Evolutionary conservation across 2,329 filamentous ascomycete genomes (phyloP), one percentile per base, ranked within the genome.

Genomic region (Alternaria angustiovoidea): DNA sequence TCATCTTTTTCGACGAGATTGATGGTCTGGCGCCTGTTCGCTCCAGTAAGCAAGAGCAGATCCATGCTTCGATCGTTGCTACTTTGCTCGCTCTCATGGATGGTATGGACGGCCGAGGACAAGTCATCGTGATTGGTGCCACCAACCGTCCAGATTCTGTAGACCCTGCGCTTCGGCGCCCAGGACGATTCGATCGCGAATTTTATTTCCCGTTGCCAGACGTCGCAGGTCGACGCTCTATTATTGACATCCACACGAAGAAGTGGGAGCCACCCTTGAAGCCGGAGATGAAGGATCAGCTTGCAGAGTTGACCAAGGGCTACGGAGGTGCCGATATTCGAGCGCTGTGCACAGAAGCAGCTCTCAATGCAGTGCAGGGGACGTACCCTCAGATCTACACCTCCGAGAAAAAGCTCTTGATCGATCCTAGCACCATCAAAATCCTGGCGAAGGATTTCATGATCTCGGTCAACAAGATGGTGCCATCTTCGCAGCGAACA

Each of bases 1-100:
- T 99, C 79, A 99, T 99, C 78, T 99, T 99, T 83, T 98, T 99
- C 70, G 95, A 99, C 77, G 95, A 99, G 78, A 99, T 99, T 68
- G 95, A 99, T 80, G 95, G 95, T 56, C 85, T 99, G 65, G 95
- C 95, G 3, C 96, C 95, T 52, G 95, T 98, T 34, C 88, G 95
- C 70, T 98, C 95, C 12, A 97, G 94, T 80, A 98, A 98, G 78
- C 94, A 98, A 80, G 95, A 99, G 76, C 95, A 99, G 80, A 98
- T 98, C 61, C 95, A 99, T 79, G 93, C 95, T 6, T 98, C 94
- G 2, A 99, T 99, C 54, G 83, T 84, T 18, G 81, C 84, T 4
- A 84, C 83, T 0, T 83, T 86, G 48, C 78, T 85, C 53, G 78
- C 80, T 7, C 76, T 85, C 7, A 81, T 82, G 62, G 84, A 86